Base-by-base conservation (phyloP, 73 alveolate species). In the Paramecium biaurelia region DNA sequence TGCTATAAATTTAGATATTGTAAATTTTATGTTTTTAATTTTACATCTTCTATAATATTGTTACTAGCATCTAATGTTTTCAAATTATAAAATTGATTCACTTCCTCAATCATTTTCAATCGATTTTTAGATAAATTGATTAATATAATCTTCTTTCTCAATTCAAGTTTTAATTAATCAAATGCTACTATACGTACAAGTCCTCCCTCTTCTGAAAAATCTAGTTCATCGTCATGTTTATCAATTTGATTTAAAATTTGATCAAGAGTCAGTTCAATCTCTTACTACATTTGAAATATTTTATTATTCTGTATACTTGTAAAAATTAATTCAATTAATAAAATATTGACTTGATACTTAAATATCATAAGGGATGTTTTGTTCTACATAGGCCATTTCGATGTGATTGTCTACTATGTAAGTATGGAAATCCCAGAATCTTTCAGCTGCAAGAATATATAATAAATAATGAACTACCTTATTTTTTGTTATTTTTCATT, bases 341-440 rank as follows among this genome's bases (percentile, higher is more conserved):
- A 57, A 89, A 89, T 89, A 70, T 41, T 38, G 85, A 7, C 38
- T 76, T 7, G 94, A 89, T 12, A 96, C 98, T 76, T 94, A 38
- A 26, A 96, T 93, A 59, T 96, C 99, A 63, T 95, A 70, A 26
- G 97, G 98, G 11, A 96, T 86, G 57, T 93, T 96, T 24, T 96
- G 86, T 88, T 96, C 99, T n/a, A 96, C 92, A 72, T 96, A 96
- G 6, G 99, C 99, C 99, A 96, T 96, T 57, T 95, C 98, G 57
- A 70, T 95, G 92, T 94, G 97, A 63, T 92, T 97, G 70, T 96
- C 99, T 7, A 96, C 98, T 15, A 85, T 85, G 76, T 96, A 96
- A 18, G 97, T 96, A 38, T 92, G 96, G 94, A 96, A 96, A 85
- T 96, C 99, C 59, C 97, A 96, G 95, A 93, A 95, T 79, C 74